Percentiles rank a stretch among this genome's conserved stretches.
phyloP scores from a whole-genome alignment of 805 yeast species.

The Saccharomycopsis sp. region DNA sequence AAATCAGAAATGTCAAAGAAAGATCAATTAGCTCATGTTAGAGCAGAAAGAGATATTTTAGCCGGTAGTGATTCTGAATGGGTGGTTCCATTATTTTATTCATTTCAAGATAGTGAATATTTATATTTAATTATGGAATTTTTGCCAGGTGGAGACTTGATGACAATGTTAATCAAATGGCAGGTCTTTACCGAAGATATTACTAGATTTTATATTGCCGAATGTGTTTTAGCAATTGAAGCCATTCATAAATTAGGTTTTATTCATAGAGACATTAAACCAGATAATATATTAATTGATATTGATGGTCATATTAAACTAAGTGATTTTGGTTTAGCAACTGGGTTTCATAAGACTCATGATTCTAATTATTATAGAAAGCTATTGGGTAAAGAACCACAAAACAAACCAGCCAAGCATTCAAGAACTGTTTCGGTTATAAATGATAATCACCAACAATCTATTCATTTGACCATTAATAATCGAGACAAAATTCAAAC shows the following conservation, averaged over 20 bases:
- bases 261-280: slow-evolving; percentile 95
- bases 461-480: slow-evolving; percentile 32
- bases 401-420: slow-evolving; percentile 17
- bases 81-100: slow-evolving; percentile 76
- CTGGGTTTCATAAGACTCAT: slow-evolving; percentile 91
- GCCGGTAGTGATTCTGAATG: slow-evolving; percentile 86
- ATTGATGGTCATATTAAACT: slow-evolving; percentile 60
- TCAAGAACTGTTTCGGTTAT: slow-evolving; percentile 35
- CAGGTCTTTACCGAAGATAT: slow-evolving; percentile 90
- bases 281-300: slow-evolving; percentile 88
- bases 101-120: slow-evolving; percentile 71
- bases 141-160: slow-evolving; percentile 26
- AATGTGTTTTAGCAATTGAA: slow-evolving; percentile 89
- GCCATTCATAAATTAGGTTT: slow-evolving; percentile 89
- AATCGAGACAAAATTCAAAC: slow-evolving; percentile 42
- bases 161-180: slow-evolving; percentile 95
- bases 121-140: slow-evolving; percentile 74
- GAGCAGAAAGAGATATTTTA: slow-evolving; percentile 90
- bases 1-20: slow-evolving; percentile 91
- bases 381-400: slow-evolving; percentile 46
- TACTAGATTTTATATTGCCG: slow-evolving; percentile 89
- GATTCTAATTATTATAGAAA: slow-evolving; percentile 81
- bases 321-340: slow-evolving; percentile 67
- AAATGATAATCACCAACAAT: slow-evolving; percentile 30
- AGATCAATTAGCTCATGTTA: slow-evolving; percentile 91